Evolutionary conservation across 768 basidiomycete species (phyloP).

Genomic region (Phallus indusiatus): DNA sequence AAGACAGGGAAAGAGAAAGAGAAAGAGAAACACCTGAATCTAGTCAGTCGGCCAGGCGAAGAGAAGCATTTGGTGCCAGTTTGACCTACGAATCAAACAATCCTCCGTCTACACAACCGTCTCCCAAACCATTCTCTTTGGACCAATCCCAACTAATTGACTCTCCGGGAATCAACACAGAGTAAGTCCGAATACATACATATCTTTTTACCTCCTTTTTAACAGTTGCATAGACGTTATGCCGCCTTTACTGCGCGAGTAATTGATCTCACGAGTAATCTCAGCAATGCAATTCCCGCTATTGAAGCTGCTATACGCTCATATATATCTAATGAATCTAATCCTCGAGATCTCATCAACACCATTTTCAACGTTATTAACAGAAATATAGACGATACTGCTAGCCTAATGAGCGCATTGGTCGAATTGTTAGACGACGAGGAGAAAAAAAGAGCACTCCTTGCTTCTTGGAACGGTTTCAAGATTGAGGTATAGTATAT

Average conservation of each 20-base stretch:
- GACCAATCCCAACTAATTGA: constrained; percentile 28
- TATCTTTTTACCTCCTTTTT: constrained; percentile 1
- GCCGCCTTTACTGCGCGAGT: constrained; percentile 56
- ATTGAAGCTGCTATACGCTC: constrained; percentile 70
- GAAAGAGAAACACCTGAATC: constrained; percentile 35
- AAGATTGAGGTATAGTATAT: constrained; percentile 55
- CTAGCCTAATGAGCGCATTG: constrained; percentile 59
- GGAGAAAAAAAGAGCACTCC: constrained; percentile 70
- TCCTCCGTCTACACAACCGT: constrained; percentile 8
- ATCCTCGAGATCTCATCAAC: constrained; percentile 75
- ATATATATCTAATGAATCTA: constrained; percentile 67
- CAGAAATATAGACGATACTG: constrained; percentile 59
- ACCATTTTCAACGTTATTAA: constrained; percentile 80
- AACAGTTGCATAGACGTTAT: constrained; percentile 43
- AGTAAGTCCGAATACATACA: constrained; percentile 32
- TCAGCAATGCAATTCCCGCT: constrained; percentile 46
- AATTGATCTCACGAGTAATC: constrained; percentile 45
- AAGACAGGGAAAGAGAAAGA: constrained; percentile 26
- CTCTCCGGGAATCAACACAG: constrained; percentile 42
- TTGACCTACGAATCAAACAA: constrained; percentile 36
- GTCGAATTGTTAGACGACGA: constrained; percentile 76
- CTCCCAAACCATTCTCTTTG: constrained; percentile 23
- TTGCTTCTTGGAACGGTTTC: constrained; percentile 76
- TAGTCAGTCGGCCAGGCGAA: constrained; percentile 33
- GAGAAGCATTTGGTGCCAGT: constrained; percentile 53